These are phyloP conservation scores for Schwanniomyces sp. DNA, from an alignment of 805 yeast genomes.

Conservation along the genomic window DNA sequence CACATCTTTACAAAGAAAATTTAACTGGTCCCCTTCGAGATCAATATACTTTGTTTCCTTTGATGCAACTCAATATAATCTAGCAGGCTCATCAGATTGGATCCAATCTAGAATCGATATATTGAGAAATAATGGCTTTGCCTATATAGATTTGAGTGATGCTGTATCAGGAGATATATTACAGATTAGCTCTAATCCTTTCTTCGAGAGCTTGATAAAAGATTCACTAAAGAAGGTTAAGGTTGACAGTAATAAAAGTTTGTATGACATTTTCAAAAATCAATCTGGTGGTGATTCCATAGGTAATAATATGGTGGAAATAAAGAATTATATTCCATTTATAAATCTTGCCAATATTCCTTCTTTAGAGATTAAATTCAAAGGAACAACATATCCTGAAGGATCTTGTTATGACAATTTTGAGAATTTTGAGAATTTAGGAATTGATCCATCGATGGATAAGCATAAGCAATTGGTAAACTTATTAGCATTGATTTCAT, in stretches of 20 bases:
- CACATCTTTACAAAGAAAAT: slow-evolving; percentile 58
- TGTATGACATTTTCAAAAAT: slow-evolving; percentile 26
- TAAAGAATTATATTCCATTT: slow-evolving; percentile 71
- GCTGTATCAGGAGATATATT: slow-evolving; percentile 55
- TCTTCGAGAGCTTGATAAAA: slow-evolving; percentile 50
- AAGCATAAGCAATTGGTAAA: slow-evolving; percentile 58
- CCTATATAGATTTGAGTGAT: slow-evolving; percentile 74
- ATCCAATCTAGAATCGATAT: slow-evolving; percentile 55
- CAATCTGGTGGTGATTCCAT: slow-evolving; percentile 22
- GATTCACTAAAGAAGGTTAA: slow-evolving; percentile 36
- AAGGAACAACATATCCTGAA: slow-evolving; percentile 43
- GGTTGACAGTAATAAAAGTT: slow-evolving; percentile 8
- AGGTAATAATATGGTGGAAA: slow-evolving; percentile 35
- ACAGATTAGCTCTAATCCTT: slow-evolving; percentile 63
- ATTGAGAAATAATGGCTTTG: slow-evolving; percentile 59
- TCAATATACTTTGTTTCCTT: slow-evolving; percentile 80
- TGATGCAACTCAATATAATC: slow-evolving; percentile 78
- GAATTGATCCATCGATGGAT: slow-evolving; percentile 56
- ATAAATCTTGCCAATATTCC: slow-evolving; percentile 67
- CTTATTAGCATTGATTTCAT: slow-evolving; percentile 49
- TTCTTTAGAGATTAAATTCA: slow-evolving; percentile 57
- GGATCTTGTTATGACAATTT: slow-evolving; percentile 67
- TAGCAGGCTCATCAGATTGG: slow-evolving; percentile 84
- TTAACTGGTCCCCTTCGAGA: slow-evolving; percentile 82
- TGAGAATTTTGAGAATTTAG: slow-evolving; percentile 45